Base-by-base conservation (phyloP, 1,139 yeast species). In the Saccharomyces pastorianus region DNA sequence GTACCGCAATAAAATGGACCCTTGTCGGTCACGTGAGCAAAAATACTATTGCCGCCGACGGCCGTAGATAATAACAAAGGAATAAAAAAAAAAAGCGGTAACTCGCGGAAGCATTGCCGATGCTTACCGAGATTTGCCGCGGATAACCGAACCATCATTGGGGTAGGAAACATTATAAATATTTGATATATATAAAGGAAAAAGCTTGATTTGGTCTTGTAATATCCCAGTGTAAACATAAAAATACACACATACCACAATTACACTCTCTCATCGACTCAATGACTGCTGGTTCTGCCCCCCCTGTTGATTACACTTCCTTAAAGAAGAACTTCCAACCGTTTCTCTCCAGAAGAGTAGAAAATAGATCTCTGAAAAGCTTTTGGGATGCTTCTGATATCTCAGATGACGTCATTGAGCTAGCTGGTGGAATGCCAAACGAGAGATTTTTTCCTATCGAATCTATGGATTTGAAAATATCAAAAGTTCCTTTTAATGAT, bases 361-460 rank as follows among this genome's bases (percentile, higher is more conserved):
- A 53, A 14, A 41, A 53, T 29, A 59, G 67, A 47, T 56, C 54
- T 34, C 48, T 62, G 31, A 41, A 55, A 23, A 48, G 58, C 14
- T 66, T 66, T 53, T 65, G 69, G 70, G 61, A 59, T 28, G 58
- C 55, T 27, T 60, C 58, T 26, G 53, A 76, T 4, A 81, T 82
- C 2, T 68, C 66, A 17, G 77, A 75, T 4, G 66, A 74, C 32
- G 78, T 82, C 3, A 72, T 81, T 42, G 70, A 72, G 41, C 71
- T 82, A 54, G 78, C 78, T 47, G 82, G 78, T 63, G 86, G 86
- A 25, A 74, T 76, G 59, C 87, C 87, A 13, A 79, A 81, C 61
- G 75, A 75, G 54, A 83, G 83, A 0, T 78, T 81, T 63, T 82
- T 82, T 68, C 86, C 86, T 1, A 68, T 82, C 49, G 79, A 79